Evolutionary conservation across 352 stramenopile genomes (phyloP).

Genomic region (Thalassiosira hispida): DNA sequence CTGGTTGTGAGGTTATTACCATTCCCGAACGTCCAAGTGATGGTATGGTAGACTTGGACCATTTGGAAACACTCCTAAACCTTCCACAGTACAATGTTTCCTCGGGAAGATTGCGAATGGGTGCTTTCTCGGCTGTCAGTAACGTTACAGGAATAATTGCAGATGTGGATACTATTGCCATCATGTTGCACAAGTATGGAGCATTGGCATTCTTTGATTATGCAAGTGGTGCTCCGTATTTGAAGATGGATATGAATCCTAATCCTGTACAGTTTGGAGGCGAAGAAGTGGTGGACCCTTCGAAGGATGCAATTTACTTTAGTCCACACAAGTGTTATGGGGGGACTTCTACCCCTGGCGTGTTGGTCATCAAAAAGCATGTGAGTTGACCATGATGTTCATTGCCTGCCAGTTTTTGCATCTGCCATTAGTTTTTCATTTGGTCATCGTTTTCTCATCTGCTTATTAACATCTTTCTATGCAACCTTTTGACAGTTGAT

Average conservation of each 20-base stretch:
- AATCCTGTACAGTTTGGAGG: conserved; percentile 30
- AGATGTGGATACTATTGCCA: conserved; percentile 90
- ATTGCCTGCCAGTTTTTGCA: neutral
- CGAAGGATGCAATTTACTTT: conserved; percentile 95
- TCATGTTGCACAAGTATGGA: conserved; percentile 90
- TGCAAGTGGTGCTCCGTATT: conserved; percentile 92
- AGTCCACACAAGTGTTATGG: conserved; percentile 96
- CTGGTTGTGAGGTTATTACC: conserved; percentile 75
- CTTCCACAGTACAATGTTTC: conserved; percentile 14
- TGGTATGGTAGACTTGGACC: conserved; percentile 58
- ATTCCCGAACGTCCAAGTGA: conserved; percentile 48
- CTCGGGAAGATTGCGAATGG: conserved; percentile 82
- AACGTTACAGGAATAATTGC: conserved; percentile 95
- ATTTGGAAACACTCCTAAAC: conserved; percentile 65
- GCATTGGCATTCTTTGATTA: conserved; percentile 96
- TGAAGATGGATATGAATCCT: conserved; percentile 95
- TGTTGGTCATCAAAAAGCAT: conserved; percentile 94
- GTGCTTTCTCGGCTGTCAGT: conserved; percentile 91
- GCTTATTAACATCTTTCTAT: neutral
- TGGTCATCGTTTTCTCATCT: neutral
- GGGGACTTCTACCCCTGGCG: conserved; percentile 90
- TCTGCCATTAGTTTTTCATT: neutral
- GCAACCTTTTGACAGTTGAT: conserved; percentile 32
- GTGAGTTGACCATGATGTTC: conserved; percentile 31
- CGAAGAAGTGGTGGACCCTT: conserved; percentile 22